Conservation (phyloP, 139 green algal species). For the Edaphochlamys debaryana region DNA sequence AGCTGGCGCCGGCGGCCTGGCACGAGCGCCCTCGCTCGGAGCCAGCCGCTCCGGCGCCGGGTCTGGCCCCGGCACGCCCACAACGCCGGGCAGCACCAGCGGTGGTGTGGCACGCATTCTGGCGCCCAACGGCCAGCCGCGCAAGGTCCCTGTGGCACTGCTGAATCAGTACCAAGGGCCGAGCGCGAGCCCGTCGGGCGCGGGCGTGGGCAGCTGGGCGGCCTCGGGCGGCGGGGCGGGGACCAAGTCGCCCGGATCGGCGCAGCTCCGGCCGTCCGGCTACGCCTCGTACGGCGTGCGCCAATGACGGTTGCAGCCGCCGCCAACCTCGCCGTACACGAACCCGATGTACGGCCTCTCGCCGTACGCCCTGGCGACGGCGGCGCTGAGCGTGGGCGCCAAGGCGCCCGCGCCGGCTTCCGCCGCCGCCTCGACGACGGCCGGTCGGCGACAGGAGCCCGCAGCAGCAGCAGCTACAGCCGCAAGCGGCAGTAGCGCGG, state of each 20-base stretch:
- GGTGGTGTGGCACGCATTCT: conserved; percentile 72
- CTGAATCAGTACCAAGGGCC: conserved; percentile 29
- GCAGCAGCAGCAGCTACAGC: no score
- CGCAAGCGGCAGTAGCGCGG: no score
- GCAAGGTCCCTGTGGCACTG: conserved; percentile 82
- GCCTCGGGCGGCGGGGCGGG: neutral
- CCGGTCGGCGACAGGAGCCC: no score
- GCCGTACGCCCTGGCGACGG: no score
- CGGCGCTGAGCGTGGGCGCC: no score
- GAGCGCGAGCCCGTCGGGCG: neutral
- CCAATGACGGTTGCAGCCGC: neutral
- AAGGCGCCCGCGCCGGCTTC: no score
- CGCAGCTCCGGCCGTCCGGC: neutral
- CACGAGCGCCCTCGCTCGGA: neutral
- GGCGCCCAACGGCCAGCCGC: conserved; percentile 87
- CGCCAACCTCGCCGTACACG: no score
- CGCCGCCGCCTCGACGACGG: no score
- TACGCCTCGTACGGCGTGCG: conserved; percentile 33
- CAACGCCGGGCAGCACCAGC: conserved; percentile 1
- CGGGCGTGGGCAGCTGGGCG: neutral
- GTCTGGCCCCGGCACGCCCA: neutral
- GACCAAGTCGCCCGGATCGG: neutral
- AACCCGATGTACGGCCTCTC: no score
- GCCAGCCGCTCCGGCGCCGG: neutral
- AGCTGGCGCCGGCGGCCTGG: neutral